phyloP scores from a whole-genome alignment of 202 grass and related monocot genomes.

The Hordeum pubiflorum region DNA sequence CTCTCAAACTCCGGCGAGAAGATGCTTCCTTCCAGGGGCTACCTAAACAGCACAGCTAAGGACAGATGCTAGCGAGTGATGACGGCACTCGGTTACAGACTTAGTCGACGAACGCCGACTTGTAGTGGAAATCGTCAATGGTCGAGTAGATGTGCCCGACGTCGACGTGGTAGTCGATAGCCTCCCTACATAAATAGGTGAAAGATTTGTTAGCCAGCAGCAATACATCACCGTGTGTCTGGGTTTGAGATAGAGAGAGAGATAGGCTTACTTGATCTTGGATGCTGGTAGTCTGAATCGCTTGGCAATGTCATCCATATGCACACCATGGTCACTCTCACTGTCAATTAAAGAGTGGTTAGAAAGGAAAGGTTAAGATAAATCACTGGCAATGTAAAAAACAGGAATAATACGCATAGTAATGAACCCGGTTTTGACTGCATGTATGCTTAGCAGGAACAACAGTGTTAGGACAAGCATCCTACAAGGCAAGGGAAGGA shows the following conservation, averaged over 20 bases:
- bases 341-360: conserved; percentile 22
- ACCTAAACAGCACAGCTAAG: not conserved
- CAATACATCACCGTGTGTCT: not conserved
- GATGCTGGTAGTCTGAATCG: conserved; percentile 34
- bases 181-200: conserved; percentile 42
- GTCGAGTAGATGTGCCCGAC: conserved; percentile 65
- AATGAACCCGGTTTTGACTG: too few species aligned
- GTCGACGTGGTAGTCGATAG: conserved; percentile 43
- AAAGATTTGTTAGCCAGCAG: not conserved
- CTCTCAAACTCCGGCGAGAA: not conserved
- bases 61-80: not conserved
- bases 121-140: conserved; percentile 74
- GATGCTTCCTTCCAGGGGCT: not conserved
- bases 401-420: not conserved
- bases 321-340: conserved; percentile 73
- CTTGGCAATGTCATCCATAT: conserved; percentile 64
- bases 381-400: not conserved
- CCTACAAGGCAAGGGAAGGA: conserved; percentile 1
- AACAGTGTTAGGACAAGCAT: too few species aligned
- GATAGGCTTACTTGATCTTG: conserved; percentile 42
- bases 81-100: not conserved
- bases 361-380: not conserved
- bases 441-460: too few species aligned
- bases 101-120: conserved; percentile 33
- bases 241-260: not conserved